Evolutionary conservation across 2,329 filamentous ascomycete genomes (phyloP), one percentile per base, ranked within the genome.

Genomic region (Ceratocystis alfenasii): DNA sequence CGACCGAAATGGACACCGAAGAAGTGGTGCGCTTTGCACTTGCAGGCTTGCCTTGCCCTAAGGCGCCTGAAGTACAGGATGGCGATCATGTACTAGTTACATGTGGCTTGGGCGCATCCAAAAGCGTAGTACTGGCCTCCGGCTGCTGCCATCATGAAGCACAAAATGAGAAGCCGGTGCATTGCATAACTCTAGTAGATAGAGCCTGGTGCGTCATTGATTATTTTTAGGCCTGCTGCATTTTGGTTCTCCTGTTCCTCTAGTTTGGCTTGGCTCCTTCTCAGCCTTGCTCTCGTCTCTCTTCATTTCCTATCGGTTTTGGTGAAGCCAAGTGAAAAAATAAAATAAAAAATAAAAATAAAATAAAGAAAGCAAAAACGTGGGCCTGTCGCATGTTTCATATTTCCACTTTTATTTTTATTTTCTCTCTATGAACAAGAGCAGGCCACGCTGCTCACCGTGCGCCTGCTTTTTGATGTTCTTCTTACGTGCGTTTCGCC

Each of bases 311-410:
- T 4, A 15, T 12, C 3, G 12, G 10, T 41, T 15, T 41, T 15
- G 36, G 36, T 12, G 4, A 41, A 12, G 36, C 36, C 10, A 41
- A 12, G 12, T 41, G 36, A 41, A 12, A 41, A 41, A 41, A 41
- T 12, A 15, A 15, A 41, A 41, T 36, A 22, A 5, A 41, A 15
- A 41, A 41, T 15, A 41, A 41, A 41, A 41, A 36, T 36, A 12
- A 36, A 10, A 10, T 4, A 15, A 15, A 41, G 36, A 41, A 41
- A 12, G 12, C 36, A 41, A 41, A n/a, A 63, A 36, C 28, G 55
- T 36, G 55, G 55, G 4, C 55, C 25, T 59, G 28, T n/a, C 55
- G 55, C 55, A 59, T 36, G 55, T 59, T 59, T 59, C 55, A 59
- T 5, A 41, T 17, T 8, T 59, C 28, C 55, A 59, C 55, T 30